A percentile compares a stretch with the other conserved stretches of the same genome.
phyloP scores from a whole-genome alignment of 208 protist genomes.

The Crithidia bombi region DNA sequence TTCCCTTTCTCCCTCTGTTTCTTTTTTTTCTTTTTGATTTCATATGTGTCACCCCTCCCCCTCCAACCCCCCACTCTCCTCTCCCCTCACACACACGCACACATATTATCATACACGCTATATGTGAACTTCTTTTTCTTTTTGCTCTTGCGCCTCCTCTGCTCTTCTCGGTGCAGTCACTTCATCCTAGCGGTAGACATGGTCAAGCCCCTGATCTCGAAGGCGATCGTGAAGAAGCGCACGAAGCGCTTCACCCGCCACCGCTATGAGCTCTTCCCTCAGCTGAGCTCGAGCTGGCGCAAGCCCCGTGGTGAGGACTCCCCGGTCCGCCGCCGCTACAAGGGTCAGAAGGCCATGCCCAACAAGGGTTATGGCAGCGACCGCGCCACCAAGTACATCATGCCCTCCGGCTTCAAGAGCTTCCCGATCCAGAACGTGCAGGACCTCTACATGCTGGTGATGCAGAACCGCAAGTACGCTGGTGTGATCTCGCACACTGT shows the following conservation, averaged over 20 bases:
- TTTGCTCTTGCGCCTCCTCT: neutral
- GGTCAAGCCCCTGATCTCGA: conserved; percentile 93
- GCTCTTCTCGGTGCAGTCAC: conserved; percentile 10
- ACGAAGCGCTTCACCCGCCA: conserved; percentile 97
- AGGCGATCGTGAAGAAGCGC: conserved; percentile 98
- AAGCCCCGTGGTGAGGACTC: conserved; percentile 99
- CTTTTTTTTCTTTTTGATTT: neutral
- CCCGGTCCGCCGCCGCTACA: conserved; percentile 97
- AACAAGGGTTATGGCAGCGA: conserved; percentile 99
- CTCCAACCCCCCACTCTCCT: too few species aligned
- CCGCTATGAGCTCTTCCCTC: conserved; percentile 94
- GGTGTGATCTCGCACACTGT: conserved; percentile 97
- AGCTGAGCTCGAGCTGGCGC: conserved; percentile 96
- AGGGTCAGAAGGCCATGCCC: conserved; percentile 96
- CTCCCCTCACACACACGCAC: neutral
- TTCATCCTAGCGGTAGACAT: conserved; percentile 52
- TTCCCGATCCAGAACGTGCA: conserved; percentile 96
- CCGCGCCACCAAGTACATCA: conserved; percentile 96
- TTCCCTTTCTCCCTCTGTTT: conserved; percentile 5
- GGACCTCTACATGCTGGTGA: conserved; percentile 99
- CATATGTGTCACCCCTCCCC: too few species aligned
- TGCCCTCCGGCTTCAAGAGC: conserved; percentile 97
- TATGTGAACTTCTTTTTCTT: neutral
- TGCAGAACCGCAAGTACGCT: conserved; percentile 99
- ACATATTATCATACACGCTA: neutral